A percentile compares a stretch with the other conserved stretches of the same genome.
Evolutionary conservation across 106 monocot species (phyloP).

Genomic region (Platanthera guangdongensis): DNA sequence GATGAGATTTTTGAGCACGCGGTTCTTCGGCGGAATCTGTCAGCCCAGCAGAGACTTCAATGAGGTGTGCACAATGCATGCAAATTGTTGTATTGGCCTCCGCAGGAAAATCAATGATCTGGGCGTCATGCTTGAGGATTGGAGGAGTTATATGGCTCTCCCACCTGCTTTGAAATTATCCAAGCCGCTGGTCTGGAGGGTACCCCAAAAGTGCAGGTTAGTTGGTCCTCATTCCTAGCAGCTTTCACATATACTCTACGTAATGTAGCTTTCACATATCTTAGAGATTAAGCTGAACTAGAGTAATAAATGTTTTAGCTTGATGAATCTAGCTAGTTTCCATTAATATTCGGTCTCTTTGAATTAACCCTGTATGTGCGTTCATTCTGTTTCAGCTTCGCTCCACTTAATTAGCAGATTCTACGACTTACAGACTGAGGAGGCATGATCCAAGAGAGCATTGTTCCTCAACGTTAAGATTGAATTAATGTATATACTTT

Average conservation of each 20-base stretch:
- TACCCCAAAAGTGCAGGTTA: constrained; percentile 27
- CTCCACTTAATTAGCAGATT: background rate
- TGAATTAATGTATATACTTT: background rate
- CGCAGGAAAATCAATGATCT: constrained; percentile 17
- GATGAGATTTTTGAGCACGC: constrained; percentile 20
- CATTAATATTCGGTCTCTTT: background rate
- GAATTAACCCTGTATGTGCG: background rate
- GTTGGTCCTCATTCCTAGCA: background rate
- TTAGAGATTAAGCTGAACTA: background rate
- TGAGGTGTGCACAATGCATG: constrained; percentile 24
- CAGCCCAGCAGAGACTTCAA: constrained; percentile 25
- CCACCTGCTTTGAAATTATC: constrained; percentile 4
- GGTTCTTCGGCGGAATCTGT: constrained; percentile 22
- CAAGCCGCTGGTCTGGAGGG: constrained; percentile 7
- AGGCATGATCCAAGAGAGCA: background rate
- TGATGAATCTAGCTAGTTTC: background rate
- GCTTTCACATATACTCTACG: background rate
- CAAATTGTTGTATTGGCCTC: constrained; percentile 25
- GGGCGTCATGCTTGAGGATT: constrained; percentile 20
- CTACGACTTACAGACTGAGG: background rate
- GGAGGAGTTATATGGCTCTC: constrained; percentile 15
- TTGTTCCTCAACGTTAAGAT: background rate
- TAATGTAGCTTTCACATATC: background rate
- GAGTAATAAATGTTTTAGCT: too few species aligned
- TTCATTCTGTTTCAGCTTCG: constrained; percentile 3